phyloP scores from a whole-genome alignment of 495 filamentous ascomycete species.

The Tirmania nivea region DNA sequence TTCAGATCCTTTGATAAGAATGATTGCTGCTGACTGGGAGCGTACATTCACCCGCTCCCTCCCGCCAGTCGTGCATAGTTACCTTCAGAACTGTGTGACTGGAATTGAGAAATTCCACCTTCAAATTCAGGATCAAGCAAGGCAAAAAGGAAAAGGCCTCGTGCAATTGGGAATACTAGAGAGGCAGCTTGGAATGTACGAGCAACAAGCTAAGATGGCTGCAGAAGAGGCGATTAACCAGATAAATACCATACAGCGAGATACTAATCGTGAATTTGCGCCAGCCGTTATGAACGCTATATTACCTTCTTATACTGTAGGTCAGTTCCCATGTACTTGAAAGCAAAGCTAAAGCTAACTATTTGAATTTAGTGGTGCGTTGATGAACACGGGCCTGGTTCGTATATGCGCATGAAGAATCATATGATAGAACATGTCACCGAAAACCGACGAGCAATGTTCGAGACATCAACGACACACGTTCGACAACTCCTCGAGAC shows the following conservation, averaged over 20 bases:
- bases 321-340: no score
- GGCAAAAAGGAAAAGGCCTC: conserved; percentile 19
- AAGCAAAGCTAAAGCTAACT: no score
- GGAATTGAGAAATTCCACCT: conserved; percentile 24
- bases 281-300: conserved; percentile 30
- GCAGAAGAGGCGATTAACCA: conserved; percentile 14
- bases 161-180: conserved; percentile 23
- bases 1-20: conserved; percentile 31
- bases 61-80: conserved; percentile 5
- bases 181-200: conserved; percentile 27
- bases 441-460: conserved; percentile 27
- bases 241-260: conserved; percentile 29
- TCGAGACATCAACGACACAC: conserved; percentile 10
- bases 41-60: conserved; percentile 21
- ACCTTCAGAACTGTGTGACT: conserved; percentile 6
- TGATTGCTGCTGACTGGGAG: conserved; percentile 36
- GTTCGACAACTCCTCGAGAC: no score
- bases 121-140: conserved; percentile 22
- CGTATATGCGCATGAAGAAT: conserved; percentile 33
- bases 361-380: conserved; percentile 16
- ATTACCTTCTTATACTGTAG: conserved; percentile 25
- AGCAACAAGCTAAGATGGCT: conserved; percentile 21
- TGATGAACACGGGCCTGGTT: conserved; percentile 27
- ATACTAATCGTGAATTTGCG: conserved; percentile 34
- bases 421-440: conserved; percentile 32